phyloP scores from a whole-genome alignment of 1,284 basidiomycete species.

The Leccinum proliferum region DNA sequence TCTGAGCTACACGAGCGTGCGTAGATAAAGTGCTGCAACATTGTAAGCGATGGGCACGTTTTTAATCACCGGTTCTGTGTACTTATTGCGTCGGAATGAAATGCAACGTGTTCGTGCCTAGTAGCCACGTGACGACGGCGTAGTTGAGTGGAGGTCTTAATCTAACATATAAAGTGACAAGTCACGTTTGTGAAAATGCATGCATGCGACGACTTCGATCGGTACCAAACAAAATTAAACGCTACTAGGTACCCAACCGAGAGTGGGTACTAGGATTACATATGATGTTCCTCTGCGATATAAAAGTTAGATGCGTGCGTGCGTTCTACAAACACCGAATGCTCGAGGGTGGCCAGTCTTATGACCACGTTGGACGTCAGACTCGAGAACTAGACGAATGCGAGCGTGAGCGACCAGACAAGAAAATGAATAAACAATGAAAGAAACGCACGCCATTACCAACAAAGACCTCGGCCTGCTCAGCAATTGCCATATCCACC shows the following conservation, averaged over 20 bases:
- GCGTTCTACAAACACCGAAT: slow-evolving; percentile 38
- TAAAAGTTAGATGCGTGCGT: background rate
- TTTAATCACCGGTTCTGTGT: background rate
- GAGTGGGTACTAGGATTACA: background rate
- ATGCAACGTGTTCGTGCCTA: background rate
- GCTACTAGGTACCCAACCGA: no score
- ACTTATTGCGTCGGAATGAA: background rate
- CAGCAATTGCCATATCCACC: slow-evolving; percentile 68
- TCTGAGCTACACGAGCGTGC: background rate
- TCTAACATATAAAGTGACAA: no score
- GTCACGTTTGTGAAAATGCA: no score
- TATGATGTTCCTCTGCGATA: background rate
- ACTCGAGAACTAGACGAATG: slow-evolving; percentile 46
- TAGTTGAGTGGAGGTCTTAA: no score
- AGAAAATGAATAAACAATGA: background rate
- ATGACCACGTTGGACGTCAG: slow-evolving; percentile 51
- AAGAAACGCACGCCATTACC: slow-evolving; percentile 55
- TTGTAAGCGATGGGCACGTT: background rate
- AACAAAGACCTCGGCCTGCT: slow-evolving; percentile 63
- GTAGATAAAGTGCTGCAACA: background rate
- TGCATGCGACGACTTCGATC: no score
- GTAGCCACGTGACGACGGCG: slow-evolving; percentile 1
- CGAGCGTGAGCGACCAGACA: background rate
- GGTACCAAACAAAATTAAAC: background rate
- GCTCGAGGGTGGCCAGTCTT: slow-evolving; percentile 38